These are phyloP conservation scores for Phlegmacium glaucopus DNA, from an alignment of 768 basidiomycete genomes.

Conservation along the genomic window DNA sequence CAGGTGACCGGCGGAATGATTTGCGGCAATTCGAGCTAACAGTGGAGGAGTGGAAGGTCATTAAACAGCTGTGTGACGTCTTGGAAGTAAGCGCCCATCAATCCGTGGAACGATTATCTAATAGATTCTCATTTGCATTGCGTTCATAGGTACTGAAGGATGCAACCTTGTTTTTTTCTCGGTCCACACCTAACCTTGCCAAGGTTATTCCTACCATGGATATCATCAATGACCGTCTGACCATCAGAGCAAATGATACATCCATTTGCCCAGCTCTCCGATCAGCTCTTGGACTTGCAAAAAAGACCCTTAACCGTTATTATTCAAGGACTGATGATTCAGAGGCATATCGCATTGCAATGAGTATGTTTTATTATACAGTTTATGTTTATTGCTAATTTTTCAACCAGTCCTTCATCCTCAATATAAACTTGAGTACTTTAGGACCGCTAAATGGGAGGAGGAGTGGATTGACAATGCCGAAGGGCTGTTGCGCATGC, in stretches of 20 bases:
- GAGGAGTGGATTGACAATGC: no score
- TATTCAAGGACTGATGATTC: constrained; percentile 29
- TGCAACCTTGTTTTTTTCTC: constrained; percentile 4
- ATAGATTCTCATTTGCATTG: neutral
- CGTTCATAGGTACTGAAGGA: constrained; percentile 1
- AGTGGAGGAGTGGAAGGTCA: neutral
- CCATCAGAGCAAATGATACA: neutral
- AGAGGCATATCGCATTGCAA: constrained; percentile 31
- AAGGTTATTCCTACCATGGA: constrained; percentile 11
- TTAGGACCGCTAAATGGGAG: no score
- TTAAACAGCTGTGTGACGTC: constrained; percentile 1
- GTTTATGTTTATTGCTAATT: no score
- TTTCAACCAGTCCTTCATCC: no score
- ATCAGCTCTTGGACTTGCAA: constrained; percentile 19
- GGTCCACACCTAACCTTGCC: neutral
- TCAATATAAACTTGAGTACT: no score
- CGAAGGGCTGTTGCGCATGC: no score
- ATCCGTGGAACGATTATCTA: neutral
- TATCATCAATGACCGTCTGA: neutral
- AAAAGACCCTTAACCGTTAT: constrained; percentile 28
- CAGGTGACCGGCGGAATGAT: neutral
- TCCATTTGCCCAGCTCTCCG: constrained; percentile 16
- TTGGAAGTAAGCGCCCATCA: neutral
- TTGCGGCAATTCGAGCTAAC: neutral
- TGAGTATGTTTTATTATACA: no score